Evolutionary conservation across 208 protist species (phyloP), one percentile per base, ranked within the genome.

Genomic region (Borovskyia barvae): DNA sequence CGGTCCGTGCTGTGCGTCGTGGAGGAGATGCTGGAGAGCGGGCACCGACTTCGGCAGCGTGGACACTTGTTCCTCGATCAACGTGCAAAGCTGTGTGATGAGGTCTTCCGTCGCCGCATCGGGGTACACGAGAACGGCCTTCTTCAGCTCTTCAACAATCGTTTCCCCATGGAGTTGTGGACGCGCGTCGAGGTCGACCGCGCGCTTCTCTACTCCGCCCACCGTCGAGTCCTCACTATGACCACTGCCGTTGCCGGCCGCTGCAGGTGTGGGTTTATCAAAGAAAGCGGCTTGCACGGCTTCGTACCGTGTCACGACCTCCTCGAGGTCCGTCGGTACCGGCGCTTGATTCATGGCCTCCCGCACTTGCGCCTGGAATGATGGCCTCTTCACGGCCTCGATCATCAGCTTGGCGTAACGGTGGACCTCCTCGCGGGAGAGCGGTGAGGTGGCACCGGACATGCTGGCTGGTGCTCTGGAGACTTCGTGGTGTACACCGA

Each of bases 221-320:
- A 30, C 2, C 47, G 33, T 48, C 25, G 14, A 39, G 0, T 17
- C 25, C 36, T 54, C 24, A 24, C 17, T 32, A 17, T 5, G 17
- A 26, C 6, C 29, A 33, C n/a, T 36, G 14, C n/a, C n/a, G 20
- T 2, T 32, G 35, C 19, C 40, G 17, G n/a, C 9, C 1, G 11
- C 14, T 25, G 29, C 0, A n/a, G 42, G 17, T 47, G 39, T 45
- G 26, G 52, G 37, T n/a, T 67, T 50, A 0, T 43, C 62, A 48
- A 92, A 73, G 55, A 80, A 86, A 22, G 73, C 77, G 5, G 57
- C 71, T 54, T 92, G 87, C 36, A 82, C 74, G 11, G 68, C 52
- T 46, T 94, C 87, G 40, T 79, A 84, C 14, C 82, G 73, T 15
- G 59, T 50, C 30, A 94, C 69, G 12, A 94, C 53, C 8, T 72